These are phyloP conservation scores for Psidium friedrichsthalianum DNA, from an alignment of 345 rosid genomes.

Conservation along the genomic window DNA sequence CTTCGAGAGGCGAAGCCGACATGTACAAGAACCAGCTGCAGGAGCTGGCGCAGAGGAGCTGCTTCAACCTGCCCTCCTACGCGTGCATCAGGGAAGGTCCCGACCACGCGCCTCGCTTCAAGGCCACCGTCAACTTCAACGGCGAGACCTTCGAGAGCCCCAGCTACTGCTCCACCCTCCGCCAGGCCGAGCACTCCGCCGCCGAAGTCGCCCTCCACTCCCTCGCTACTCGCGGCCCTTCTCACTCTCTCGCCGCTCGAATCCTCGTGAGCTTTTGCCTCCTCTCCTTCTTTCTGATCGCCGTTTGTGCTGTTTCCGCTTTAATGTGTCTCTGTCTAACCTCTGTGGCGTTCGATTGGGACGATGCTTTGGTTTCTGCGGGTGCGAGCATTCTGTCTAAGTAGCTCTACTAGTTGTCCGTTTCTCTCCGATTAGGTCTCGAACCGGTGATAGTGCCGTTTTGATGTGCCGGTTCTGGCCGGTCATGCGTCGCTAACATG, in stretches of 20 bases:
- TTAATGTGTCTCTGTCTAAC: background rate
- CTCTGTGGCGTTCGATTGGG: background rate
- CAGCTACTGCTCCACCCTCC: slow-evolving; percentile 91
- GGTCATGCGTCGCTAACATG: background rate
- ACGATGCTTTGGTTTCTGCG: background rate
- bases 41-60: slow-evolving; percentile 99
- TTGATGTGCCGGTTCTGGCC: background rate
- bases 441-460: background rate
- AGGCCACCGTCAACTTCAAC: slow-evolving; percentile 94
- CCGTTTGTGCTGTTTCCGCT: background rate
- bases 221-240: slow-evolving; percentile 86
- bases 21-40: slow-evolving; percentile 99
- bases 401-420: background rate
- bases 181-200: slow-evolving; percentile 99
- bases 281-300: background rate
- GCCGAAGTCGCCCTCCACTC: slow-evolving; percentile 94
- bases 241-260: slow-evolving; percentile 96
- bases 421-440: background rate
- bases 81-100: slow-evolving; percentile 95
- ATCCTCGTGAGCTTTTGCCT: slow-evolving; percentile 52
- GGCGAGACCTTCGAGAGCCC: slow-evolving; percentile 96
- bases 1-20: background rate
- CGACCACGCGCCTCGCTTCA: slow-evolving; percentile 98
- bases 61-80: slow-evolving; percentile 89
- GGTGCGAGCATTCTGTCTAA: background rate